Evolutionary conservation across 345 rosid genomes (phyloP), one percentile per base, ranked within the genome.

Genomic region (Bruguiera parviflora): DNA sequence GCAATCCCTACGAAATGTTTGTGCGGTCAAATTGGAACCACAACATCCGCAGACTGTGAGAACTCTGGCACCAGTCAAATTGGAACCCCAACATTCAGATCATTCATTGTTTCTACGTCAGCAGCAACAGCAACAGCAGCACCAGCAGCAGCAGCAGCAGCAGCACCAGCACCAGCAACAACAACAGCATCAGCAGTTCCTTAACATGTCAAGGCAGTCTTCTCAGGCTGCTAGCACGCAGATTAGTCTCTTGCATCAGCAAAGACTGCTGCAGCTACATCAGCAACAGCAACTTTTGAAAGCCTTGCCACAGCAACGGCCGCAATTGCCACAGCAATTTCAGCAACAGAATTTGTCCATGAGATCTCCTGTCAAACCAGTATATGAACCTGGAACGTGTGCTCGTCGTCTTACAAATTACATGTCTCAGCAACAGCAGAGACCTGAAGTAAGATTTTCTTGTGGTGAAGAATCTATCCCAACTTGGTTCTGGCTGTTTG

Each of bases 331-430:
- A 0, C 98, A 88, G 68, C 97, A 88, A 69, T 87, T 87, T 71
- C 97, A 85, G 58, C 96, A 85, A 74, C 98, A 94, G 80, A 88
- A 71, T 81, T 73, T 87, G 72, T 83, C 97, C 28, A 63, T 82
- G 70, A 82, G 97, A 80, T 81, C 92, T 77, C 89, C 91, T 68
- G 77, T 75, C 29, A 95, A 89, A 76, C 81, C 91, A 47, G 84
- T 76, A 19, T 92, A 92, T 73, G 97, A 95, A 79, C 96, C 98
- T 51, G 99, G 99, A 80, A 95, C 81, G 85, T 90, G 98, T 75
- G 99, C 98, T 55, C 89, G 93, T 58, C 96, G 96, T 62, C 80
- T 95, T 60, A 95, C 96, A 6, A 89, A 84, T 72, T 95, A 88
- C 78, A 90, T 95, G 92, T 87, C 80, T 79, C 93, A 88, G 58